phyloP scores from a whole-genome alignment of 106 monocot genomes.

The Dendrobium chrysotoxum region DNA sequence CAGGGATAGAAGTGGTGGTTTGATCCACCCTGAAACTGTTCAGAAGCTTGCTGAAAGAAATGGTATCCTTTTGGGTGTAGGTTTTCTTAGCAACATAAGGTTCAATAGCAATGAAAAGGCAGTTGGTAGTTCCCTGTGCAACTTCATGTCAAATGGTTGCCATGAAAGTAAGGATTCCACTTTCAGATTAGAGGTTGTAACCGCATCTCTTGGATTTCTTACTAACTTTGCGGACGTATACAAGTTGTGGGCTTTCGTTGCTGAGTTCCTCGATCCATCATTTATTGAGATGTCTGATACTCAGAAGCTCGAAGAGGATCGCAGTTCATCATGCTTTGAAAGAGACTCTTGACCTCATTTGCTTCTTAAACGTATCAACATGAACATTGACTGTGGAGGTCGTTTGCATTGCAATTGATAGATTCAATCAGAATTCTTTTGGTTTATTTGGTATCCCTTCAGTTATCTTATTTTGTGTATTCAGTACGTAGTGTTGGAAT shows the following conservation, averaged over 20 bases:
- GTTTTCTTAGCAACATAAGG: constrained; percentile 76
- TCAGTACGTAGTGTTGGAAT: too few species aligned
- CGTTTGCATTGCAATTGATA: too few species aligned
- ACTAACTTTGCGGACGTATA: constrained; percentile 97
- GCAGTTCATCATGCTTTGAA: too few species aligned
- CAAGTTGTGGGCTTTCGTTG: constrained; percentile 92
- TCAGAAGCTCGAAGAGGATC: too few species aligned
- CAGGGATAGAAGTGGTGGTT: constrained; percentile 33
- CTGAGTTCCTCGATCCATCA: constrained; percentile 67
- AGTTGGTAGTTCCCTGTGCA: constrained; percentile 26
- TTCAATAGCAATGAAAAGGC: constrained; percentile 34
- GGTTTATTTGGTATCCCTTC: too few species aligned
- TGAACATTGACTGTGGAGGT: too few species aligned
- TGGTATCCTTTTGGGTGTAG: constrained; percentile 75
- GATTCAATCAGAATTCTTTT: too few species aligned
- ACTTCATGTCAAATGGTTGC: constrained; percentile 36
- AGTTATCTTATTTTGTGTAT: too few species aligned
- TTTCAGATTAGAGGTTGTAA: constrained; percentile 71
- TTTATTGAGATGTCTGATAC: constrained; percentile 18
- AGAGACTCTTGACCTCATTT: too few species aligned
- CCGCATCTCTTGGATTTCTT: constrained; percentile 91
- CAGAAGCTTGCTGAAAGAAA: constrained; percentile 79
- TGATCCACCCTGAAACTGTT: constrained; percentile 74
- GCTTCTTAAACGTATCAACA: too few species aligned
- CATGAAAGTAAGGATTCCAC: constrained; percentile 38